Percentiles rank a stretch among this genome's conserved stretches.
Conservation (phyloP, 2,329 filamentous ascomycete genomes). For the Stagonosporopsis rhizophila region DNA sequence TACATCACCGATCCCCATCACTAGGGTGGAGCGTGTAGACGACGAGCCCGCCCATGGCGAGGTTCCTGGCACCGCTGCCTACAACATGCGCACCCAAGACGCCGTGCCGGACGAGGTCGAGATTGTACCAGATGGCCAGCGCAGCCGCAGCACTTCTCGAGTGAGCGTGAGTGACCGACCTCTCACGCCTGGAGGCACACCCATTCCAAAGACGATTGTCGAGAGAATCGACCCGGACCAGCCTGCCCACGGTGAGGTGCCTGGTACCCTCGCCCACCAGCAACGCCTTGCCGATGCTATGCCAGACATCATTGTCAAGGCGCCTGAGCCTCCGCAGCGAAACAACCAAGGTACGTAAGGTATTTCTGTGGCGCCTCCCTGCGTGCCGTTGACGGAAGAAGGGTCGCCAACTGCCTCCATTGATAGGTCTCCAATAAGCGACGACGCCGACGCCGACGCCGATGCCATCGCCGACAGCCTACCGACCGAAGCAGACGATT, state of each 20-base stretch:
- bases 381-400: conserved; percentile 68
- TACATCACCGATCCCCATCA: conserved; percentile 64
- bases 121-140: conserved; percentile 55
- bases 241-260: conserved; percentile 67
- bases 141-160: conserved; percentile 50
- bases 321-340: conserved; percentile 51
- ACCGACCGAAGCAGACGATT: conserved; percentile 6
- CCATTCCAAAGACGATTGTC: conserved; percentile 66
- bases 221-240: conserved; percentile 65
- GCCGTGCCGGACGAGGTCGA: conserved; percentile 70
- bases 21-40: conserved; percentile 69
- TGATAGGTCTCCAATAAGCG: conserved; percentile 59
- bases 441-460: conserved; percentile 38
- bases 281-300: conserved; percentile 64
- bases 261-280: conserved; percentile 65
- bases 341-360: conserved; percentile 64
- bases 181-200: conserved; percentile 59
- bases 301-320: conserved; percentile 64
- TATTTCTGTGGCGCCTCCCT: conserved; percentile 51
- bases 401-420: conserved; percentile 61
- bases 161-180: conserved; percentile 55
- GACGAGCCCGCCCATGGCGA: conserved; percentile 65
- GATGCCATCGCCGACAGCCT: conserved; percentile 13
- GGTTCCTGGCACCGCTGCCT: conserved; percentile 67
- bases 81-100: conserved; percentile 64